Evolutionary conservation across 2,329 filamentous ascomycete genomes (phyloP), one percentile per base, ranked within the genome.

Genomic region (Scleromitrula shiraiana): DNA sequence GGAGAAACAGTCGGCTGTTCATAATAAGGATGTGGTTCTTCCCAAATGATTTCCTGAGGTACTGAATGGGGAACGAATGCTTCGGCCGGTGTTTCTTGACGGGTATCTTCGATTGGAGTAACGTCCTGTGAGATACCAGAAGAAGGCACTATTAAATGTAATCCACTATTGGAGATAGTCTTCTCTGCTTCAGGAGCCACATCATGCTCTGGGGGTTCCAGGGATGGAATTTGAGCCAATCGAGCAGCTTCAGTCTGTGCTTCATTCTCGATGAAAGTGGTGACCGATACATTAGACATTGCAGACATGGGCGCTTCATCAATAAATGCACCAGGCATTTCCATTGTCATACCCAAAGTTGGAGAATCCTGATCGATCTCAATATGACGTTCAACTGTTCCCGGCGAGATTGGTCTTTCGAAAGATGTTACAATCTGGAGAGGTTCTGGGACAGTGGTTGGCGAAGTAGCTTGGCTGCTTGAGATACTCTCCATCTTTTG

Each of bases 201-300:
- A 17, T 52, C 45, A 46, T 58, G 49, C 8, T 52, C 33, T 9
- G 9, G n/a, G 29, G 35, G 37, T 10, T 41, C 22, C 9, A 27
- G 23, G 30, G 54, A 51, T 23, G 55, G 37, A 26, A 57, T 53
- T 3, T 51, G 54, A 44, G 52, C 56, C 29, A 56, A 36, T 15
- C 53, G 52, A 17, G 60, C 51, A 15, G 74, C 67, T 38, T 80
- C 76, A 1, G 74, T 77, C 61, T 88, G 84, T 19, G 80, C 74
- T 56, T 88, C 84, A n/a, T 72, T 74, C 55, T 89, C 85, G 56
- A 88, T 85, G 57, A 86, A 81, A 0, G 83, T 88, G 7, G 74
- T 74, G 35, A 73, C 73, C n/a, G 80, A 82, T 5, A 67, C 68
- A 39, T 67, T 68, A 5, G 83, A 85, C 12, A 78, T 61, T 3